Conservation (phyloP, 2,329 filamentous ascomycete genomes). For the Claviceps africana region DNA sequence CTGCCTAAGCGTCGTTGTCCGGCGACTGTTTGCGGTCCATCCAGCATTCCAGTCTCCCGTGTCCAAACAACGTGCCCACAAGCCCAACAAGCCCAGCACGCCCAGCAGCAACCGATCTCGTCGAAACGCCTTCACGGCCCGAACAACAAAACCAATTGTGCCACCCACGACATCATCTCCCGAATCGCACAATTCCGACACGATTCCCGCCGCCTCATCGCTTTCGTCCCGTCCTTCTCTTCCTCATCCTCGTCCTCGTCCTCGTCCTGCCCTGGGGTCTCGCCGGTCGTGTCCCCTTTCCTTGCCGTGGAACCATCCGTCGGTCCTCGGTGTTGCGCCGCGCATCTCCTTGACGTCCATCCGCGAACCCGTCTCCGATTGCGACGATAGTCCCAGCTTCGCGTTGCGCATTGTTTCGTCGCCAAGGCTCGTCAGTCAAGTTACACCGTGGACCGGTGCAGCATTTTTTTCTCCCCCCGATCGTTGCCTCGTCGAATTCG, state of each 20-base stretch:
- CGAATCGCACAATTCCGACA: not conserved
- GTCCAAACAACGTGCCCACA: too few species aligned
- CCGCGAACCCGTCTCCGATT: not conserved
- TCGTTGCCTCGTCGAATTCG: not conserved
- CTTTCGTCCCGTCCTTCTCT: not conserved
- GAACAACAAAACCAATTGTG: not conserved
- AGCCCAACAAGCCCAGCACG: too few species aligned
- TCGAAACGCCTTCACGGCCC: not conserved
- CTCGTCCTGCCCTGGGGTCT: not conserved
- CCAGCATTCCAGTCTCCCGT: conserved; percentile 9
- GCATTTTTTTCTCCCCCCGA: not conserved
- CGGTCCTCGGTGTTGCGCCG: not conserved
- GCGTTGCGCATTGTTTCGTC: too few species aligned
- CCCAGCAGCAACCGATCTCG: not conserved
- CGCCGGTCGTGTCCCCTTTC: not conserved
- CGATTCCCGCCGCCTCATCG: not conserved
- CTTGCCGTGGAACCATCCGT: not conserved
- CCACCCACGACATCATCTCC: not conserved
- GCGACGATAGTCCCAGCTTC: not conserved
- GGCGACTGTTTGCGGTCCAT: conserved; percentile 7
- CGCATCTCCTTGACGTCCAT: not conserved
- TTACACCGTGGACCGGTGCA: not conserved
- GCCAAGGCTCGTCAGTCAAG: not conserved
- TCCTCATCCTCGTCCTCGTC: too few species aligned
- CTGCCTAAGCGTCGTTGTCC: not conserved